Evolutionary conservation across 352 stramenopile genomes (phyloP), one percentile per base, ranked within the genome.

Genomic region (Globisporangium iwayamae): DNA sequence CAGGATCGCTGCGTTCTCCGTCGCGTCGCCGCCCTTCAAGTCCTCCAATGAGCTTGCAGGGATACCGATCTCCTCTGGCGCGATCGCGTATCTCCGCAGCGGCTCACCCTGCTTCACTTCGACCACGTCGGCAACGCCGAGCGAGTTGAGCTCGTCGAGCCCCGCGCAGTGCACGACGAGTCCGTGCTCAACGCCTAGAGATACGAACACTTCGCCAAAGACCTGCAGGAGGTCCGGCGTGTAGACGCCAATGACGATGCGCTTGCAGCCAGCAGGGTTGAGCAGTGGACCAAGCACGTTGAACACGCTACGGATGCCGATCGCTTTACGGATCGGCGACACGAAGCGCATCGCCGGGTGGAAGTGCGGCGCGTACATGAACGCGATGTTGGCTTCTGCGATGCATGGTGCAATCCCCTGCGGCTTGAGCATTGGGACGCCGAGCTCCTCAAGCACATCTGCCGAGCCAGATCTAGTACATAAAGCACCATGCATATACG

Each of bases 261-360:
- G 86, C 70, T 98, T 91, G 56, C 97, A 98, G 25, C 86, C 78
- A 0, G 97, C 97, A 2, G 98, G 96, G 81, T 99, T 99, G 4
- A 98, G 93, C 70, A 99, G 93, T 32, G 98, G 97, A 14, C 98
- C 98, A 20, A 99, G 79, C 57, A 99, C 97, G 73, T 99, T 99
- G 70, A 99, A 99, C 28, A 97, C 90, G 11, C 90, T 98, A 63
- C 97, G 90, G 41, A 99, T 93, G 28, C 93, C 90, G 56, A 99
- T 94, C 54, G 96, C 89, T 67, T 98, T 98, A 46, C 98, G 91
- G 57, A 99, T 90, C 2, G 97, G 97, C 34, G 93, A 91, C 43
- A 99, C 96, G 66, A 87, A 90, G 56, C 85, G 87, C 96, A 99
- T 99, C 34, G 96, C 90, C 30, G 96, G 96, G 78, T 99, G 96